Base-by-base conservation (phyloP, 202 grass and related monocot species). In the Dendrocalamus latiflorus region DNA sequence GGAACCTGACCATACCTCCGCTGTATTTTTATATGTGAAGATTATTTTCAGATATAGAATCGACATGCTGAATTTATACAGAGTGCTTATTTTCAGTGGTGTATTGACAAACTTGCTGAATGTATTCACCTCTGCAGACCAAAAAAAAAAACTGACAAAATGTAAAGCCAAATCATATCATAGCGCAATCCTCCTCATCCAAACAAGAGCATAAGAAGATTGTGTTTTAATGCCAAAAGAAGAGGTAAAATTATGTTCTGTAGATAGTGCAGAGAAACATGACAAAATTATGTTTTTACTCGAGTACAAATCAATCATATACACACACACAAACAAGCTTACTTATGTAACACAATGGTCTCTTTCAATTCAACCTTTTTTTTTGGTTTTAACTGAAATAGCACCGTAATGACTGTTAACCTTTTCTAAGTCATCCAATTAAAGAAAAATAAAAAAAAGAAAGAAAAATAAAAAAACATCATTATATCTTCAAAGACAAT, bases 1-100 rank as follows among this genome's bases (percentile, higher is more conserved):
- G 86, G 86, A 88, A 80, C 34, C 75, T 28, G 60, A 74, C 60
- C 75, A 84, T 66, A 74, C 41, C 81, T 11, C 64, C 26, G 17
- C 18, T 61, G 4, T 65, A 33, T 18, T 61, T 64, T 22, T 82
- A 4, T 30, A 10, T 15, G 3, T 12, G 38, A 67, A 34, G 21
- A 44, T 18, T 49, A 9, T 84, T 45, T 20, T 68, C 61, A 5
- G 59, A 44, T 75, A 30, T 28, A 74, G 9, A 54, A 65, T 26
- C 44, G 42, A 48, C 24, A 81, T 60, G 41, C 78, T 22, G 25
- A 26, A 24, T 44, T 44, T 48, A 17, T 70, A 18, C 9, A 47
- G 43, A 49, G 1, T 3, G 1, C 13, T 61, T 81, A 83, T 64
- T 72, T 41, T 83, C n/a, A 15, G 69, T 8, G 53, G 30, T 13